Evolutionary conservation across 345 rosid genomes (phyloP).

Genomic region (Brassica cretica): DNA sequence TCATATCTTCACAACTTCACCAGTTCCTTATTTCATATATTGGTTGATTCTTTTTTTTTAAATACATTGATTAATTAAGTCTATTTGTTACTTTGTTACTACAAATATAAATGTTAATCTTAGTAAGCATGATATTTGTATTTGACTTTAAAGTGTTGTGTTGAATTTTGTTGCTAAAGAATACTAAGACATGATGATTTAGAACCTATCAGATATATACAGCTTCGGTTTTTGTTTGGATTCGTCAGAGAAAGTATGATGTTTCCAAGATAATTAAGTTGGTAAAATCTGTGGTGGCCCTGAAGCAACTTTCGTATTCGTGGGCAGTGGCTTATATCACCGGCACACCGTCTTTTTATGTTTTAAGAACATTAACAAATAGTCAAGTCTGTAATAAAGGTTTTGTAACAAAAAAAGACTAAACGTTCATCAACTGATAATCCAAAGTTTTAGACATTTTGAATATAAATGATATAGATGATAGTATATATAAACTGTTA

Average conservation of each 20-base stretch:
- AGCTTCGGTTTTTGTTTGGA: conserved; percentile 6
- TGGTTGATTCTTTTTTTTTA: neutral
- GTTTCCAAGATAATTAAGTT: conserved; percentile 25
- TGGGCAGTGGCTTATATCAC: neutral
- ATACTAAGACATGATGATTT: conserved; percentile 31
- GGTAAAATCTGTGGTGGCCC: neutral
- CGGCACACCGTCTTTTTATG: neutral
- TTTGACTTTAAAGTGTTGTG: conserved; percentile 22
- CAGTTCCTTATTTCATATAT: neutral
- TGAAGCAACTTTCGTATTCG: neutral
- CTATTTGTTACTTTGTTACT: neutral
- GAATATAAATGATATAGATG: neutral
- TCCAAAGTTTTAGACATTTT: neutral
- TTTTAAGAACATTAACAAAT: neutral
- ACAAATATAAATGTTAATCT: conserved; percentile 1
- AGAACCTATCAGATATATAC: conserved; percentile 25
- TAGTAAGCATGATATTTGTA: conserved; percentile 16
- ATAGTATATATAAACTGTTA: neutral
- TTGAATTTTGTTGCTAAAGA: conserved; percentile 6
- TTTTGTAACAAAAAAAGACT: neutral
- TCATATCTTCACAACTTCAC: conserved; percentile 30
- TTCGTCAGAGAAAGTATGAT: conserved; percentile 14
- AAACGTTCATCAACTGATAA: neutral
- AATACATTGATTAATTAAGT: neutral
- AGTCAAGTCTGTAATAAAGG: neutral